Base-by-base conservation (phyloP, 805 yeast species). In the Candida dendrica region DNA sequence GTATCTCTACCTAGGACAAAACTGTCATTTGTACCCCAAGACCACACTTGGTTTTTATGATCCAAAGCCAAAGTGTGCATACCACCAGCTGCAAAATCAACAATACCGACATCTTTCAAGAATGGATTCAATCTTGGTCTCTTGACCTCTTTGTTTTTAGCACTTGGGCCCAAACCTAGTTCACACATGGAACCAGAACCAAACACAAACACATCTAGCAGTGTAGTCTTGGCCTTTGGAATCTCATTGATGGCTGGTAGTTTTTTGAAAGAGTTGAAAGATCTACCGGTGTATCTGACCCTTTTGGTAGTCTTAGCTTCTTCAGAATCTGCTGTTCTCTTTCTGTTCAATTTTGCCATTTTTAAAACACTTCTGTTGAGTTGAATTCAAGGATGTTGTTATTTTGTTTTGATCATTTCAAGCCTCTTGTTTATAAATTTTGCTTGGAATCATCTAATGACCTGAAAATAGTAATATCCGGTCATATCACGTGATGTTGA, bases 131-230 rank as follows among this genome's bases (percentile, higher is more conserved):
- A 69, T 50, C 99, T 76, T 15, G 99, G 99, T 58, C 99, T 79
- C 58, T 93, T 93, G 17, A 93, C 96, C 60, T 90, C 96, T 46
- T 89, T 88, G 31, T 88, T 91, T 50, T 75, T 83, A 2, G 95
- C 87, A n/a, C 71, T 75, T 9, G 98, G 98, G 1, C 98, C 99
- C n/a, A 93, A 69, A 1, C 99, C 99, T 24, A 93, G 71, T 60
- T 93, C 98, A 68, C 97, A 89, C 93, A 93, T 91, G 1, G 95
- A 81, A 2, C 98, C 98, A 2, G 95, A 77, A 34, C 99, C 99
- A 84, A 95, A 93, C 31, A 87, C 95, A 59, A 85, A 91, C 3
- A 93, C 71, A 56, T 89, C 93, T 41, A 91, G 65, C 17, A 75
- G 39, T 2, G 47, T 42, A 6, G 51, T 42, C 38, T 49, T 55